Conservation (phyloP, 1,284 basidiomycete genomes). For the Apiotrichum siamense region DNA sequence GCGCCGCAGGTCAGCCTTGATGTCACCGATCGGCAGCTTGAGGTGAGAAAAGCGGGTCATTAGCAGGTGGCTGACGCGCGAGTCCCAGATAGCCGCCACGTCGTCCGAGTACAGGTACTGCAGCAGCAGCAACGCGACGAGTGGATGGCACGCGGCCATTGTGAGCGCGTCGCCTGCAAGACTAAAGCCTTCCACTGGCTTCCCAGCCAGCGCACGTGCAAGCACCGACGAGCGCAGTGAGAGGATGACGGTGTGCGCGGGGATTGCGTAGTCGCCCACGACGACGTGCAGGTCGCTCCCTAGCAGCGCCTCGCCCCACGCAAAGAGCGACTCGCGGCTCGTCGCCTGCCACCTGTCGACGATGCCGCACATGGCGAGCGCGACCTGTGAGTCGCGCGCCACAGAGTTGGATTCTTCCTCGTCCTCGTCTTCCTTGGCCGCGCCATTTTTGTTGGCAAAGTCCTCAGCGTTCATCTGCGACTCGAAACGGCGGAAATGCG, state of each 20-base stretch:
- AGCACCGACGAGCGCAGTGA: conserved; percentile 30
- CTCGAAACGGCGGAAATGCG: conserved; percentile 49
- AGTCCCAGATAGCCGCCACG: conserved; percentile 77
- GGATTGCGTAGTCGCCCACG: conserved; percentile 35
- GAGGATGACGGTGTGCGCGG: conserved; percentile 40
- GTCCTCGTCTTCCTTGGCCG: conserved; percentile 20
- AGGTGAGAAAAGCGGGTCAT: conserved; percentile 49
- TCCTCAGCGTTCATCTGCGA: conserved; percentile 42
- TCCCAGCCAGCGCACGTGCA: conserved; percentile 20
- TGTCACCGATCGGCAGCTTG: conserved; percentile 50
- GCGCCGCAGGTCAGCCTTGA: conserved; percentile 61
- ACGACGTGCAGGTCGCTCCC: conserved; percentile 39
- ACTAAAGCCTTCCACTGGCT: conserved; percentile 8
- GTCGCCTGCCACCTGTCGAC: conserved; percentile 35
- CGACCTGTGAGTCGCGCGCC: conserved; percentile 40
- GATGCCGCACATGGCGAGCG: conserved; percentile 40
- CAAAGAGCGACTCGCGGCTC: conserved; percentile 37
- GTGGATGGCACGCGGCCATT: conserved; percentile 35
- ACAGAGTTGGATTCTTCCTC: conserved; percentile 47
- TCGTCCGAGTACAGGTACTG: conserved; percentile 85
- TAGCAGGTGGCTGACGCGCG: conserved; percentile 57
- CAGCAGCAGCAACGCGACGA: conserved; percentile 70
- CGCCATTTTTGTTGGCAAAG: too few relatives aligned
- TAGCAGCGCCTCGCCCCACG: conserved; percentile 38
- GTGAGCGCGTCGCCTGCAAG: background rate